Evolutionary conservation across 768 basidiomycete species (phyloP).

Genomic region (Agaricus sinodeliciosus): DNA sequence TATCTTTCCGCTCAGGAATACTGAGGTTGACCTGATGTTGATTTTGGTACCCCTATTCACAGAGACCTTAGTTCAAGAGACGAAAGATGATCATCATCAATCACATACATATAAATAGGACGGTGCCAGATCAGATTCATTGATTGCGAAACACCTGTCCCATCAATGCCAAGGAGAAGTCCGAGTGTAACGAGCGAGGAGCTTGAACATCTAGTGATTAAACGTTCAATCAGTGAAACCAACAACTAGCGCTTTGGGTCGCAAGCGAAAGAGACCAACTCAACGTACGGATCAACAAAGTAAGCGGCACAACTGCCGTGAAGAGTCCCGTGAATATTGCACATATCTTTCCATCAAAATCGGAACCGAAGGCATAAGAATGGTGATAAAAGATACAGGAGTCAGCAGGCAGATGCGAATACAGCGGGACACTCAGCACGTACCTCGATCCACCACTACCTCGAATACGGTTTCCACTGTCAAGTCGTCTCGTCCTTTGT

Average conservation of each 20-base stretch:
- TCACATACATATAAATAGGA: conserved; percentile 17
- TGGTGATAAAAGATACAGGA: background rate
- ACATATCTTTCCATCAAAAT: conserved; percentile 38
- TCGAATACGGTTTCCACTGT: conserved; percentile 32
- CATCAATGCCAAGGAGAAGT: conserved; percentile 29
- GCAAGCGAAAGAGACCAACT: background rate
- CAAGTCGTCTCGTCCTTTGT: conserved; percentile 5
- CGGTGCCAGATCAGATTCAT: conserved; percentile 47
- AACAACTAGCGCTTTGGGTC: too few relatives aligned
- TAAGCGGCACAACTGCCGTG: conserved; percentile 55
- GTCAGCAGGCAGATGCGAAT: background rate
- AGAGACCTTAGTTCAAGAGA: background rate
- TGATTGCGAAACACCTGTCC: conserved; percentile 41
- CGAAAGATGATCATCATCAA: background rate
- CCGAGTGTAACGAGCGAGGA: conserved; percentile 38
- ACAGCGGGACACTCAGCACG: background rate
- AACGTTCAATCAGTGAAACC: background rate
- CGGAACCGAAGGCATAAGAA: background rate
- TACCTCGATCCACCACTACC: conserved; percentile 31
- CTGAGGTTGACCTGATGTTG: conserved; percentile 33
- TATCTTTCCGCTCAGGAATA: conserved; percentile 34
- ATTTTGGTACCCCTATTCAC: conserved; percentile 29
- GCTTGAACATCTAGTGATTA: conserved; percentile 31
- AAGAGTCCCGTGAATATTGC: conserved; percentile 39
- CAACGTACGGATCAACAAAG: conserved; percentile 45